Percentiles rank a stretch among this genome's conserved stretches.
Conservation (phyloP, 495 filamentous ascomycete species). For the Daldinia bambusicola region DNA sequence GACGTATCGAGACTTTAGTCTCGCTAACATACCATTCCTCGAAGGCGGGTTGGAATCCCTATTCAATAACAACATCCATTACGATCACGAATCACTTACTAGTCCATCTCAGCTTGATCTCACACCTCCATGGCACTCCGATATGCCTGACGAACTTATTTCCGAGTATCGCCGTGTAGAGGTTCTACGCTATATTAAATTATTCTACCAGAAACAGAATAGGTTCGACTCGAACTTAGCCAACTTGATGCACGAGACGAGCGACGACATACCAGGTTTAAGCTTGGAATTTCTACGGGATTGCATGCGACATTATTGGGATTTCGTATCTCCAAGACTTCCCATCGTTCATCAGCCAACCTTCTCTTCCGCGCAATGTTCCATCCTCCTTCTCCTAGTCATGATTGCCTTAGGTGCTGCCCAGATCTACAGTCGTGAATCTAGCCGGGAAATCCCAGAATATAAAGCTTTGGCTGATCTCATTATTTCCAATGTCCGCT, state of each 20-base stretch:
- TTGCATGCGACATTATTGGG: constrained; percentile 93
- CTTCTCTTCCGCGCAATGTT: constrained; percentile 83
- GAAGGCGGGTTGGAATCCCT: constrained; percentile 62
- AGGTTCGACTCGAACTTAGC: constrained; percentile 76
- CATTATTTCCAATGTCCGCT: constrained; percentile 83
- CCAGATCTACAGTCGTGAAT: constrained; percentile 80
- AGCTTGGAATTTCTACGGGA: constrained; percentile 90
- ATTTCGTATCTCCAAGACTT: constrained; percentile 89
- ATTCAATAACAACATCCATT: constrained; percentile 62
- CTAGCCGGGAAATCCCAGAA: constrained; percentile 70
- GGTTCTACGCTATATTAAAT: constrained; percentile 78
- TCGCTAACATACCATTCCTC: constrained; percentile 57
- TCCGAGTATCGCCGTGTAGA: constrained; percentile 86
- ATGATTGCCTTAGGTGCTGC: constrained; percentile 94
- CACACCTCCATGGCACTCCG: constrained; percentile 74
- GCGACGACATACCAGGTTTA: constrained; percentile 75
- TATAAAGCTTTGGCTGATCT: constrained; percentile 84
- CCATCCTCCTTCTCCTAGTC: constrained; percentile 80
- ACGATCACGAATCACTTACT: constrained; percentile 64
- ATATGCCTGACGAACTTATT: constrained; percentile 76
- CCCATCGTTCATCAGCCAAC: constrained; percentile 95
- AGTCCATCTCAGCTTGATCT: constrained; percentile 80
- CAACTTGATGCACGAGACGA: constrained; percentile 74
- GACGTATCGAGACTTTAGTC: constrained; percentile 53
- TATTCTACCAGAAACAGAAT: constrained; percentile 79